These are phyloP conservation scores for Malassezia brasiliensis DNA, from an alignment of 1,284 basidiomycete species.

Conservation along the genomic window DNA sequence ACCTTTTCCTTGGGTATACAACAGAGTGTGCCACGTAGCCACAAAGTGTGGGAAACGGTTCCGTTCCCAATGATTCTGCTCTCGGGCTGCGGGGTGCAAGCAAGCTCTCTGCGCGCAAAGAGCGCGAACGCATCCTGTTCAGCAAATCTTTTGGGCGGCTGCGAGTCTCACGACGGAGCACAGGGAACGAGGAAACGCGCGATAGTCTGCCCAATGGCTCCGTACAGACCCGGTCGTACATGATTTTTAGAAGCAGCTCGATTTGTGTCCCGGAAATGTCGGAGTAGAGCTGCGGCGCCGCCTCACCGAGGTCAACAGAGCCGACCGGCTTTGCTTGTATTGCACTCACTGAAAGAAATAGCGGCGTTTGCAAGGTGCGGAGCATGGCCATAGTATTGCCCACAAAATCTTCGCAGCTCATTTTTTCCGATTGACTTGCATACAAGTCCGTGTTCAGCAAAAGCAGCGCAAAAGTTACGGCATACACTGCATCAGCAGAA, in stretches of 20 bases:
- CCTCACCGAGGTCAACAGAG: too few relatives aligned
- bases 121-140: neutral
- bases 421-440: conserved; percentile 74
- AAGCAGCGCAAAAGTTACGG: conserved; percentile 81
- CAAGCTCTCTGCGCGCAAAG: neutral
- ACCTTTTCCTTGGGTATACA: neutral
- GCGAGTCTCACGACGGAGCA: neutral
- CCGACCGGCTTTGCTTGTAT: too few relatives aligned
- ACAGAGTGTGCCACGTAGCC: neutral
- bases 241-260: too few relatives aligned
- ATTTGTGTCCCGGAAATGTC: too few relatives aligned
- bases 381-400: conserved; percentile 71
- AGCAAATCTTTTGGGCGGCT: neutral
- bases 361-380: too few relatives aligned
- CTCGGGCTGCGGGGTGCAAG: too few relatives aligned
- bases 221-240: neutral
- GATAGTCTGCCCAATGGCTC: neutral
- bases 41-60: neutral
- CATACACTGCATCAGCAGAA: conserved; percentile 76
- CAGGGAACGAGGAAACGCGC: neutral
- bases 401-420: conserved; percentile 89
- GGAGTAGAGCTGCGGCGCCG: too few relatives aligned
- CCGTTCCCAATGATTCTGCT: neutral
- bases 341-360: too few relatives aligned
- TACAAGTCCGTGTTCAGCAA: conserved; percentile 95